Evolutionary conservation across 768 basidiomycete genomes (phyloP).

Genomic region (Russula sp.): DNA sequence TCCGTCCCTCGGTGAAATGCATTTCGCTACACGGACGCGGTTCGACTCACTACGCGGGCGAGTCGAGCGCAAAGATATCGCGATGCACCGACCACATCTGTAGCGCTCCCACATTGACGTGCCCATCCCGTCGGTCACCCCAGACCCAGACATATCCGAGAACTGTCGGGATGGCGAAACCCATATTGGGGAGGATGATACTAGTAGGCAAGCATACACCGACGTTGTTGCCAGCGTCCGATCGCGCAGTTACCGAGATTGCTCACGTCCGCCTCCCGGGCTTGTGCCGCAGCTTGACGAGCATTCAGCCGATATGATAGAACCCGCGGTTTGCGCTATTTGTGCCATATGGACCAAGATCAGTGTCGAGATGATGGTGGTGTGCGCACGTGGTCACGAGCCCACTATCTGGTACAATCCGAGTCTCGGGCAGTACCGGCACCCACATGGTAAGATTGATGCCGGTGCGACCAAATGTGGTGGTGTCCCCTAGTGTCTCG

Average conservation of each 20-base stretch:
- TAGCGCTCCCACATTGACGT: constrained; percentile 47
- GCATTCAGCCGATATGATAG: constrained; percentile 87
- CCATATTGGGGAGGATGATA: constrained; percentile 51
- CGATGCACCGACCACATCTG: constrained; percentile 56
- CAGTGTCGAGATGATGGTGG: constrained; percentile 94
- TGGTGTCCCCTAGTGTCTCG: constrained; percentile 73
- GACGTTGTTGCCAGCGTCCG: constrained; percentile 79
- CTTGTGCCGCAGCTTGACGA: constrained; percentile 76
- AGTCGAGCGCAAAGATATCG: constrained; percentile 81
- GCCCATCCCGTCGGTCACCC: constrained; percentile 81
- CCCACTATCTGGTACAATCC: constrained; percentile 98
- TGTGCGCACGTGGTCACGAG: constrained; percentile 90
- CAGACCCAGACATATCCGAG: constrained; percentile 74
- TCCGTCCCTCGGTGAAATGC: constrained; percentile 82
- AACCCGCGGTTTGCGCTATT: constrained; percentile 85
- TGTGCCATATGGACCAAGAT: constrained; percentile 90
- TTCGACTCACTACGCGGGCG: constrained; percentile 70
- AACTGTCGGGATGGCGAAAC: constrained; percentile 41
- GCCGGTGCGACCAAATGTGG: constrained; percentile 89
- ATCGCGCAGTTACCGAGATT: constrained; percentile 77
- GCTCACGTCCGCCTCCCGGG: constrained; percentile 67
- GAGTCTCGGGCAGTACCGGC: no score
- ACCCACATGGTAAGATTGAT: constrained; percentile 82
- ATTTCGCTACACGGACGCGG: constrained; percentile 78
- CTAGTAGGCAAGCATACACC: constrained; percentile 71